Base-by-base conservation (phyloP, 1,284 basidiomycete genomes). In the Cutaneotrichosporon cutaneum region DNA sequence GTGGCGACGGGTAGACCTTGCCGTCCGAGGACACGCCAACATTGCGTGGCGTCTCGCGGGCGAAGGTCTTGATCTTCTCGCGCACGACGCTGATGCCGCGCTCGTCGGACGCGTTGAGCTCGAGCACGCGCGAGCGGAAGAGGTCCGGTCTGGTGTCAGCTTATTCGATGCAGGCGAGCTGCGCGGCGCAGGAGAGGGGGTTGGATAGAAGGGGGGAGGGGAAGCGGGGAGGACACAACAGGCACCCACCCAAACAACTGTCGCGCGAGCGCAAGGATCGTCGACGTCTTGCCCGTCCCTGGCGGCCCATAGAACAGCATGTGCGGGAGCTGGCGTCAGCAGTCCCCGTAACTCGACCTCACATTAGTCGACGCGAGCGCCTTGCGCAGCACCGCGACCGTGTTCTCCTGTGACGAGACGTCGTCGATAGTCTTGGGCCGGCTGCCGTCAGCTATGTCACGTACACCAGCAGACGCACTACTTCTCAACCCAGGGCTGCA, bases 251-350 rank as follows among this genome's bases (percentile, higher is more conserved):
- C 96, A 75, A 95, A 99, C 18, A 99, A 85, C 78, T 99, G 94
- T 54, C 94, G 84, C 48, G 96, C 84, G 44, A 99, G 83, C 14
- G 96, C 96, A 16, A 99, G 87, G 70, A 99, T 99, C 0, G 96
- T 98, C 42, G 74, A 96, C 16, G 96, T 99, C 80, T 99, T 99
- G 54, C 96, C 96, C 8, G 96, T 99, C 32, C 96, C 96, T 10
- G 96, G 96, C 21, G 96, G 96, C 0, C 96, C 96, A 71, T 99
- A 99, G 83, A 99, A 99, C 56, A 99, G 83, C 95, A 99, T 99
- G 76, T 99, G 96, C 2, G 96, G 95, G 52, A 99, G 84, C 95
- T 99, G 76, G 8, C 58, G 47, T 26, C 22, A 52, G 54, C 45
- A 42, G 56, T 8, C 50, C 24, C 22, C 14, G 27, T 54, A 36